Evolutionary conservation across 371 early-diverging fungal genomes (phyloP).

Genomic region (Mortierella sp.): DNA sequence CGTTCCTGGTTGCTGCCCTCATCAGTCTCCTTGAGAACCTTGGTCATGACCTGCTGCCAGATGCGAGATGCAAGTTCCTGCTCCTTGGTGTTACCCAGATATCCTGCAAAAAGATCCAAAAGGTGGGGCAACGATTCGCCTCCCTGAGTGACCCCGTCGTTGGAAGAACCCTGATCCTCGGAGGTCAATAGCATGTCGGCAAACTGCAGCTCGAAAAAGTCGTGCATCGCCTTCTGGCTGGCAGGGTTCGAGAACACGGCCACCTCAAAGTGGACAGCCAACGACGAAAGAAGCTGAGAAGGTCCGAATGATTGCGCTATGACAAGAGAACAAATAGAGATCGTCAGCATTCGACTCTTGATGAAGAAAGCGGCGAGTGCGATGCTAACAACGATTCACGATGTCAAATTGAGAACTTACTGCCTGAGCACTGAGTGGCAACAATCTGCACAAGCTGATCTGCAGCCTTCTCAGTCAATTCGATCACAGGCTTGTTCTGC

Average conservation of each 20-base stretch:
- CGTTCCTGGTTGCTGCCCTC: slow-evolving; percentile 16
- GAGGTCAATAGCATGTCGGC: slow-evolving; percentile 49
- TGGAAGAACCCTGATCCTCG: slow-evolving; percentile 24
- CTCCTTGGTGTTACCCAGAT: slow-evolving; percentile 38
- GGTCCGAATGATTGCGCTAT: slow-evolving; percentile 54
- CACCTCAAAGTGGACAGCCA: slow-evolving; percentile 61
- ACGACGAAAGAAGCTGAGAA: slow-evolving; percentile 50
- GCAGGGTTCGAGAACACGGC: slow-evolving; percentile 56
- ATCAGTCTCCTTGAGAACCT: slow-evolving; percentile 34
- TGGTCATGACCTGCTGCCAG: slow-evolving; percentile 48
- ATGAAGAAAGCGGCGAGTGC: neutral
- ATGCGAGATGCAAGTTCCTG: slow-evolving; percentile 22
- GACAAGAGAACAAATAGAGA: neutral
- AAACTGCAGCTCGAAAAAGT: slow-evolving; percentile 51
- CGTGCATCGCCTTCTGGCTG: slow-evolving; percentile 51
- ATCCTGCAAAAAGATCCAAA: slow-evolving; percentile 49
- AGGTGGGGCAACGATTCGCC: slow-evolving; percentile 42
- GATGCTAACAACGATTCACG: neutral
- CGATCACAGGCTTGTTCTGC: slow-evolving; percentile 17
- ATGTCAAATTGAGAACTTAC: no score
- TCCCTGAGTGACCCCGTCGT: neutral
- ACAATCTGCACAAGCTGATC: slow-evolving; percentile 54
- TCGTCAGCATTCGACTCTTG: neutral
- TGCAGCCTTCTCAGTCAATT: slow-evolving; percentile 39
- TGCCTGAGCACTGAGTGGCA: slow-evolving; percentile 46